Base-by-base conservation (phyloP, 129 eudicot genomes). In the Gnaphalium uliginosum region DNA sequence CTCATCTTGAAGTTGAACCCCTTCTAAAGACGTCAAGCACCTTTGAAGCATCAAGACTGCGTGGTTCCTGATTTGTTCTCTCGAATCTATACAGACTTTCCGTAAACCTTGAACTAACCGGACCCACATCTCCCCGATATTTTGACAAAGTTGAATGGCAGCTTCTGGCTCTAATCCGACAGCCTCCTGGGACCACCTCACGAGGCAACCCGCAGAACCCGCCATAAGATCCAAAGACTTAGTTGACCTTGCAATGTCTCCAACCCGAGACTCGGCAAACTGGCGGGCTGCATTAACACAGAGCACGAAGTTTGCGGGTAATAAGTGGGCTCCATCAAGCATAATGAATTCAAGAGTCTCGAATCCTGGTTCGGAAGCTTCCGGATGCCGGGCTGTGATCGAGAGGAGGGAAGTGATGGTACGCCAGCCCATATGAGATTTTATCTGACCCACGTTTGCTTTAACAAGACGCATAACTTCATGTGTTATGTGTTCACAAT, bases 381-480 rank as follows among this genome's bases (percentile, higher is more conserved):
- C 94, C 2, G 94, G 97, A 65, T 91, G 97, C 0, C 89, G 85
- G 2, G 97, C 97, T 8, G 94, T 86, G 78, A 88, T 85, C 0
- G 92, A 88, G 39, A 91, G 86, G 25, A 91, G 83, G 8, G 94
- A 88, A 33, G 88, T 83, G 54, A 91, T 88, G 13, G 91, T 91
- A 10, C 92, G 88, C 97, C 97, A 91, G 11, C 97, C 97, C 89
- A 83, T 71, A n/a, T 88, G 94, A 30, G 97, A 91, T 63, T 92
- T 66, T 32, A 91, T 91, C 81, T 88, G 97, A 46, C 83, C 82
- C 17, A 86, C 94, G 25, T 91, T 91, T 24, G 86, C 97, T 79
- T 91, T 91, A 19, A 91, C 94, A 0, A 91, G 91, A 32, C 82
- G 88, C 87, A 79, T 91, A 29, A 91, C 88, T 76, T 91, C 97